Percentiles rank a stretch among this genome's conserved stretches.
These are phyloP conservation scores for Aeminium ludgeri DNA, from an alignment of 495 filamentous ascomycete species.

Conservation along the genomic window DNA sequence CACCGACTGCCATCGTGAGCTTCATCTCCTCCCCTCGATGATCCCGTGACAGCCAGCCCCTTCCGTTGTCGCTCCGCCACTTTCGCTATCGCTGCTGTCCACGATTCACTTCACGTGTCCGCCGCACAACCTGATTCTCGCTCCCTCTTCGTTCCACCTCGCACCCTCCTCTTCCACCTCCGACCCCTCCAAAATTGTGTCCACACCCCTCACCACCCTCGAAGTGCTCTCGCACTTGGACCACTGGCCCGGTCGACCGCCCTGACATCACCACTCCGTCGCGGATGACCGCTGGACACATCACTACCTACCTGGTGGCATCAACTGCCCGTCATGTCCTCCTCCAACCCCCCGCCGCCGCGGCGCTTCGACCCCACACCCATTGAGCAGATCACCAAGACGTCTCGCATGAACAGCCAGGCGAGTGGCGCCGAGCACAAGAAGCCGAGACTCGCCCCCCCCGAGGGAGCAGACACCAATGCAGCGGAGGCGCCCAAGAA, in stretches of 20 bases:
- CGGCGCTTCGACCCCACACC: constrained; percentile 21
- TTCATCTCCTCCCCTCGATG: no score
- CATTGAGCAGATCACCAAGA: constrained; percentile 20
- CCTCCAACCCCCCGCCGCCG: constrained; percentile 6
- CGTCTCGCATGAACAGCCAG: constrained; percentile 11
- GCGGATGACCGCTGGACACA: constrained; percentile 6
- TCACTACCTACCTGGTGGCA: neutral
- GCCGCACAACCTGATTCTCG: no score
- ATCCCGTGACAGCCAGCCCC: no score
- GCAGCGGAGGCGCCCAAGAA: constrained; percentile 38
- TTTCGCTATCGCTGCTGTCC: no score
- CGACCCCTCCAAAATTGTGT: no score
- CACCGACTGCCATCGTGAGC: no score
- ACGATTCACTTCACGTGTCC: no score
- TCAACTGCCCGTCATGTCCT: constrained; percentile 4
- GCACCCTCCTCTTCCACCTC: no score
- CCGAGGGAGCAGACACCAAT: constrained; percentile 43
- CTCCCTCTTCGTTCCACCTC: no score
- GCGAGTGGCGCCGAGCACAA: constrained; percentile 3
- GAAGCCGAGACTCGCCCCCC: constrained; percentile 31
- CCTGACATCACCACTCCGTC: neutral
- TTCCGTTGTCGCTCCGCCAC: no score
- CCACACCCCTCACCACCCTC: no score
- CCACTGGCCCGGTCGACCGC: constrained; percentile 13
- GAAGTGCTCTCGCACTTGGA: no score